Evolutionary conservation across 371 early-diverging fungal genomes (phyloP).

Genomic region (Rhizopus arrhizus): DNA sequence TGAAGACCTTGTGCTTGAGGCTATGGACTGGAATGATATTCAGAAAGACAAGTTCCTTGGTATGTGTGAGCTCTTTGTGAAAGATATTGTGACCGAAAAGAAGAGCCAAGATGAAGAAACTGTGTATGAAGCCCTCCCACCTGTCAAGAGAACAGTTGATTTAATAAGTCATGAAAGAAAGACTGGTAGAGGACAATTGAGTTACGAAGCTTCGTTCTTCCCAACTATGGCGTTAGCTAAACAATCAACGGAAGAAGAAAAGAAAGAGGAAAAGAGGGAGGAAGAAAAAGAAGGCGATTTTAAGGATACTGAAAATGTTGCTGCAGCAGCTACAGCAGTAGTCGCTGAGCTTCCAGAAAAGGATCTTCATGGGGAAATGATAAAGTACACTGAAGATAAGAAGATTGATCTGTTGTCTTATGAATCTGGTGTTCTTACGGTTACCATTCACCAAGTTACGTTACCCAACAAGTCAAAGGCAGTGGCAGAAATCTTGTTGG

Average conservation of each 20-base stretch:
- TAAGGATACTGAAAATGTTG: conserved; percentile 8
- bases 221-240: conserved; percentile 63
- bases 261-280: conserved; percentile 4
- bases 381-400: conserved; percentile 28
- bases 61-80: conserved; percentile 36
- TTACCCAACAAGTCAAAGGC: conserved; percentile 23
- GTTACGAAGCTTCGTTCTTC: conserved; percentile 64
- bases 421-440: conserved; percentile 31
- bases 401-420: conserved; percentile 28
- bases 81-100: conserved; percentile 27
- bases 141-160: conserved; percentile 55
- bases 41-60: conserved; percentile 67
- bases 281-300: conserved; percentile 1
- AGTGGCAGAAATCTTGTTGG: conserved; percentile 33
- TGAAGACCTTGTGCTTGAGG: conserved; percentile 67
- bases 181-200: conserved; percentile 57
- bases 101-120: conserved; percentile 24
- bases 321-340: neutral
- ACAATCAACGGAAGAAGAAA: conserved; percentile 29
- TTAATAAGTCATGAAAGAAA: conserved; percentile 59
- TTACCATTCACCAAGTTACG: conserved; percentile 32
- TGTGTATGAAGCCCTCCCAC: conserved; percentile 34
- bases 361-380: conserved; percentile 35
- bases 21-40: conserved; percentile 71
- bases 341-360: conserved; percentile 8